Conservation (phyloP, 1,139 yeast species). For the Sugiyamaella novakii region DNA sequence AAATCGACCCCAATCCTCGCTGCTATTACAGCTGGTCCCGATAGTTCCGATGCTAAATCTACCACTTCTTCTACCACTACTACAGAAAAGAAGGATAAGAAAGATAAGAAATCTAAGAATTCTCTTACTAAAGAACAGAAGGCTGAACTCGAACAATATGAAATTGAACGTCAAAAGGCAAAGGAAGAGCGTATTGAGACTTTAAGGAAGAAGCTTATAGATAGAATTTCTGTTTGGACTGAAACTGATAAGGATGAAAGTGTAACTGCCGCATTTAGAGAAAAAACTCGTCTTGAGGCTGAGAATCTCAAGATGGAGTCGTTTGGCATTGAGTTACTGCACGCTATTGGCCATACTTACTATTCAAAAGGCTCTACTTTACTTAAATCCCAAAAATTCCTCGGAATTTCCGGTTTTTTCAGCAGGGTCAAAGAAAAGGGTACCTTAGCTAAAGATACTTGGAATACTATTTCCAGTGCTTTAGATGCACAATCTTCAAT, state of each 20-base stretch:
- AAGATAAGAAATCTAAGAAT: slow-evolving; percentile 38
- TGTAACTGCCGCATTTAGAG: slow-evolving; percentile 66
- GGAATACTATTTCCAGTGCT: slow-evolving; percentile 81
- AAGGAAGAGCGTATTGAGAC: slow-evolving; percentile 72
- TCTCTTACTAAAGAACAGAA: slow-evolving; percentile 49
- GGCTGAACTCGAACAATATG: slow-evolving; percentile 72
- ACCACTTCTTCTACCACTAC: slow-evolving; percentile 10
- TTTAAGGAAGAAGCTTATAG: slow-evolving; percentile 63
- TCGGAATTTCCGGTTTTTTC: slow-evolving; percentile 85
- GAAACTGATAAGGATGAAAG: slow-evolving; percentile 77
- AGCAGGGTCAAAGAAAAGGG: slow-evolving; percentile 86
- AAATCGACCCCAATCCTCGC: slow-evolving; percentile 1
- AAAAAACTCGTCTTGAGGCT: slow-evolving; percentile 78
- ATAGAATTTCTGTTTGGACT: slow-evolving; percentile 72
- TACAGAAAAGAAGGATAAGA: slow-evolving; percentile 30
- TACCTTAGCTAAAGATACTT: slow-evolving; percentile 79
- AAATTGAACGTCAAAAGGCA: slow-evolving; percentile 72
- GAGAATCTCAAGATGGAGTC: slow-evolving; percentile 90
- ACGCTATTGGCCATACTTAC: slow-evolving; percentile 80
- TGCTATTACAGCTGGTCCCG: slow-evolving; percentile 14
- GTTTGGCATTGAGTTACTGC: slow-evolving; percentile 87
- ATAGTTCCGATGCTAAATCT: not conserved
- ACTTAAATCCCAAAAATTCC: slow-evolving; percentile 69
- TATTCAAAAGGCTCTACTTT: slow-evolving; percentile 62
- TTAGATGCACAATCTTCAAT: slow-evolving; percentile 84